Base-by-base conservation (phyloP, 257 asterid genomes). In the Lantana camara region DNA sequence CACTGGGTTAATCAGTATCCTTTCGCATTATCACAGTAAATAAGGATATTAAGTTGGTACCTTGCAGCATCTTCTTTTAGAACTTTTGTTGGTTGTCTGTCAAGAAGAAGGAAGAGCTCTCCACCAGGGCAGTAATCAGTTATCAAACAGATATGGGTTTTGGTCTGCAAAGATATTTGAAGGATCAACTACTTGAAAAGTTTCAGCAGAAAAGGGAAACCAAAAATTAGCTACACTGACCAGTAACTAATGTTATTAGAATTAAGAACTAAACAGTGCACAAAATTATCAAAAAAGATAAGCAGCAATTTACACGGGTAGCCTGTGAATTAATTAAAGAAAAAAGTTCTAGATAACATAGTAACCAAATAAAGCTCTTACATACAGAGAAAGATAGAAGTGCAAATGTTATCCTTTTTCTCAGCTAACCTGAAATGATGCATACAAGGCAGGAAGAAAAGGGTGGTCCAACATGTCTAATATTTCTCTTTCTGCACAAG, bases 401-500 rank as follows among this genome's bases (percentile, higher is more conserved):
- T 29, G 15, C 14, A 16, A 55, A 23, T 19, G 68, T 7, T 27
- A 13, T 19, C 9, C 15, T 11, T 2, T 19, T 58, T 40, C 51
- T 30, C 32, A 20, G 41, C 81, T 62, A 58, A 92, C 98, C 97
- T 94, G 97, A 79, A 94, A 94, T 66, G 99, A 94, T 60, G 99
- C 99, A 67, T 94, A 94, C 13, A 94, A 83, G 38, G 97, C 96
- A 20, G 99, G 99, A 76, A 94, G 96, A 78, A 94, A 94, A 65
- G 99, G 99, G 67, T 94, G 99, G 73, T 94, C 99, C 84, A 94
- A 71, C 95, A 90, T 75, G 79, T 90, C 97, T 24, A 94, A 87
- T 73, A 94, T 94, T 75, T 90, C 97, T 77, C 99, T 80, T 75
- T 94, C 99, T 34, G 99, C 96, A 77, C 97, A 90, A 71, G 99